Evolutionary conservation across 345 rosid species (phyloP).

Genomic region (Xanthoceras sorbifolium): DNA sequence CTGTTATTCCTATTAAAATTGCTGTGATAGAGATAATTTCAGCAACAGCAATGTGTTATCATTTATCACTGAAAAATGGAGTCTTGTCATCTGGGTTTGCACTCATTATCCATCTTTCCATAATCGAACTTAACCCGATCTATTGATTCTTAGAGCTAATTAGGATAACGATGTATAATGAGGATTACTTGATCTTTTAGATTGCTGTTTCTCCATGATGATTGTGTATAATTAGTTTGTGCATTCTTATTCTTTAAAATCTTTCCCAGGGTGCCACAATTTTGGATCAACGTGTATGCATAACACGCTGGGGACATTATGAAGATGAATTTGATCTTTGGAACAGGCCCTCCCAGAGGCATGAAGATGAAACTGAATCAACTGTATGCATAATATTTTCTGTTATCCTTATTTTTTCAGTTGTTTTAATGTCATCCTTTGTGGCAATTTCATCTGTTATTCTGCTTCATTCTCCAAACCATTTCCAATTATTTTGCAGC

Average conservation of each 20-base stretch:
- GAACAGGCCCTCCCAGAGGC: conserved; percentile 39
- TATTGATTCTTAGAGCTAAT: neutral
- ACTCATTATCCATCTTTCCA: neutral
- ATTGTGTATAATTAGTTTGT: neutral
- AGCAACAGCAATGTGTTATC: neutral
- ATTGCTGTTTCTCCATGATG: neutral
- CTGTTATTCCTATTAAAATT: neutral
- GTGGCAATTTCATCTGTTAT: neutral
- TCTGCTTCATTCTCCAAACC: neutral
- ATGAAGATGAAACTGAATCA: conserved; percentile 46
- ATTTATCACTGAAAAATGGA: neutral
- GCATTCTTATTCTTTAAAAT: conserved; percentile 1
- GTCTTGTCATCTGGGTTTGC: neutral
- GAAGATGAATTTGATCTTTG: conserved; percentile 61
- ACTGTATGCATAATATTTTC: conserved; percentile 38
- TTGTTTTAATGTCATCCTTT: conserved; percentile 8
- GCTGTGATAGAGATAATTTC: neutral
- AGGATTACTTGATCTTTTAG: neutral
- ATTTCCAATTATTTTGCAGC: conserved; percentile 18
- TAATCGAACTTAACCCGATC: neutral
- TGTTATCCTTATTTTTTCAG: neutral
- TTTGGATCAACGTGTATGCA: conserved; percentile 73
- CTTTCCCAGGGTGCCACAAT: conserved; percentile 71
- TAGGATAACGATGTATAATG: neutral
- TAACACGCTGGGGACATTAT: conserved; percentile 69